Base-by-base conservation (phyloP, 2,329 filamentous ascomycete genomes). In the Microcyclospora tardicrescens region DNA sequence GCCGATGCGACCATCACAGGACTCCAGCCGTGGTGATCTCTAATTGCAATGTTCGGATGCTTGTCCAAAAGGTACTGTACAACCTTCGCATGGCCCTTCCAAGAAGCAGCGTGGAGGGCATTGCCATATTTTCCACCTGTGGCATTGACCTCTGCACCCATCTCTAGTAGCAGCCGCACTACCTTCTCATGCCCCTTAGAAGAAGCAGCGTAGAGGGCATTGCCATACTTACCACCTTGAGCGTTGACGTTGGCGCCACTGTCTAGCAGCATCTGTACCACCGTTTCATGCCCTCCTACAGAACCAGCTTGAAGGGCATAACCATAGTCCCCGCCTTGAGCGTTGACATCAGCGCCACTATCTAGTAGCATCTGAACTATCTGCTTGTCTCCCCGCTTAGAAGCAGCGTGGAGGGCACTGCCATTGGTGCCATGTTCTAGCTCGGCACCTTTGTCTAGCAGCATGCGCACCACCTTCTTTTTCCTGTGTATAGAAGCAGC, bases 61-160 rank as follows among this genome's bases (percentile, higher is more conserved):
- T n/a, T 14, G 13, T 42, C 33, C 10, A 49, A 27, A n/a, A 50
- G 41, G 16, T 47, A n/a, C 43, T 48, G 12, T 12, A 41, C 46
- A n/a, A 44, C 15, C 31, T 40, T 16, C 14, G 32, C 12, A 40
- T 34, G 1, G 48, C 39, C 28, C 11, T 27, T 29, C 13, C 3
- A 3, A 9, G 34, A 15, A 30, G 39, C 46, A 16, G 16, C 11
- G 10, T 29, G 14, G 13, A 42, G 35, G 6, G 45, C 38, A 16
- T 35, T 42, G 9, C 38, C 28, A 14, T 38, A n/a, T n/a, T n/a
- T n/a, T n/a, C 44, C 40, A 5, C 37, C 39, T 32, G 34, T 34
- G 3, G 40, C 38, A 35, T 54, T 43, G 29, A 53, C 39, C 39
- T 53, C 42, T 3, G 49, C 50, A 11, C 44, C 46, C 14, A 39